Evolutionary conservation across 1,284 basidiomycete genomes (phyloP).

Genomic region (Lignosus rhinocerotis): DNA sequence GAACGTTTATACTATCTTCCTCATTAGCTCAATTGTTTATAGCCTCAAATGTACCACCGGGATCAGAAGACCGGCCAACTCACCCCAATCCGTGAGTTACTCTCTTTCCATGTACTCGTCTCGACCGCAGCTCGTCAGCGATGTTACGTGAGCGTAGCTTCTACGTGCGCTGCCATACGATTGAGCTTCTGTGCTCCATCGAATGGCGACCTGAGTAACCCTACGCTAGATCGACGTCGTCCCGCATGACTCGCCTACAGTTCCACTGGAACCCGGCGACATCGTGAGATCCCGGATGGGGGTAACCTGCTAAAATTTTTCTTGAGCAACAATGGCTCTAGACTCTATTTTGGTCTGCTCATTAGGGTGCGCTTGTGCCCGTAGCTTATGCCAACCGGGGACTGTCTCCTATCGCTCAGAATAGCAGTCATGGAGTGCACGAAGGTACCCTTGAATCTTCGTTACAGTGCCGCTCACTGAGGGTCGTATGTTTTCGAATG

Average conservation of each 20-base stretch:
- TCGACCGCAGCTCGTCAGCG: too few species aligned
- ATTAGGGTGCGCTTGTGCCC: background rate
- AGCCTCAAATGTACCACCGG: constrained; percentile 26
- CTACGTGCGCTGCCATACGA: background rate
- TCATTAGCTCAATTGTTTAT: background rate
- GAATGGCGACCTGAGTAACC: background rate
- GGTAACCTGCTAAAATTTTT: background rate
- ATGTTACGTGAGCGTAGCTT: too few species aligned
- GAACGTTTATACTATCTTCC: background rate
- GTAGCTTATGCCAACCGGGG: background rate
- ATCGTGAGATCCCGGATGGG: background rate
- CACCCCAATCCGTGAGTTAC: constrained; percentile 22
- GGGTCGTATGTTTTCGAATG: background rate
- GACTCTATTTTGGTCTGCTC: background rate
- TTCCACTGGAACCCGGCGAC: background rate
- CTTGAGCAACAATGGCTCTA: background rate
- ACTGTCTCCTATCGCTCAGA: background rate
- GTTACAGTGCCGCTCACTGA: too few species aligned
- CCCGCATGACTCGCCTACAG: background rate
- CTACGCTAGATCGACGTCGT: background rate
- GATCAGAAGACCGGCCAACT: constrained; percentile 24
- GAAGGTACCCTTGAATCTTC: too few species aligned
- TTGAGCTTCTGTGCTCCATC: background rate
- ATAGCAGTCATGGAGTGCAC: too few species aligned
- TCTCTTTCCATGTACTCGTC: background rate